Conservation (phyloP, 352 stramenopile genomes). For the Phytophthora agathidicida region DNA sequence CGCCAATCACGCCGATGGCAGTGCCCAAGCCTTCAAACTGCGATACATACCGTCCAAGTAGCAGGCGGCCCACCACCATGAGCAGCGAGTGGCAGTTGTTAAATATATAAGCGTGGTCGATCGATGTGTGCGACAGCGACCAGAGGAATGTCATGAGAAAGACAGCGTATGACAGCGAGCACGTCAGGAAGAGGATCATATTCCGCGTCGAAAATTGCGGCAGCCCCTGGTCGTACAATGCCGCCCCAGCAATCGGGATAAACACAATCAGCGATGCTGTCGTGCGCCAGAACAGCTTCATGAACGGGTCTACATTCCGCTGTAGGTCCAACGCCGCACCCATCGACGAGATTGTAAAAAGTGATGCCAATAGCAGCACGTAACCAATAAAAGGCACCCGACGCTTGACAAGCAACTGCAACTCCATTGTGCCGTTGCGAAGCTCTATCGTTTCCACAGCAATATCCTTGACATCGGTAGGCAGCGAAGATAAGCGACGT, state of each 20-base stretch:
- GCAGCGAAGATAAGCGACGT: conserved; percentile 63
- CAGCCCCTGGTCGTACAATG: conserved; percentile 59
- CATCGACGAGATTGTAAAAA: conserved; percentile 81
- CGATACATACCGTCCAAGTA: conserved; percentile 67
- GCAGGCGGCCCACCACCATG: conserved; percentile 69
- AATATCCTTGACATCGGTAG: conserved; percentile 75
- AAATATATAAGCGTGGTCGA: conserved; percentile 87
- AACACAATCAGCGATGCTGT: conserved; percentile 78
- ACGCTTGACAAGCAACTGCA: conserved; percentile 78
- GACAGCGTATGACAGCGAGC: conserved; percentile 71
- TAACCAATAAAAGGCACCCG: conserved; percentile 83
- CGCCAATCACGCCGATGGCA: conserved; percentile 77
- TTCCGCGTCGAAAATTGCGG: conserved; percentile 63
- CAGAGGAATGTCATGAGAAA: conserved; percentile 87
- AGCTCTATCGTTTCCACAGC: conserved; percentile 76
- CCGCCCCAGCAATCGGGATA: conserved; percentile 57
- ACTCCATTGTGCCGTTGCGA: conserved; percentile 62
- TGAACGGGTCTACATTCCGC: conserved; percentile 72
- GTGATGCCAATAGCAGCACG: conserved; percentile 65
- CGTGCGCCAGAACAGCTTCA: conserved; percentile 87
- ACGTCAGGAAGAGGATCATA: conserved; percentile 72
- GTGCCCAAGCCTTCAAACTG: conserved; percentile 81
- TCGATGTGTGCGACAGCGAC: conserved; percentile 77
- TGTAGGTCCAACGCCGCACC: conserved; percentile 77
- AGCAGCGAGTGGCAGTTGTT: conserved; percentile 89